Evolutionary conservation across 495 filamentous ascomycete species (phyloP), one percentile per base, ranked within the genome.

Genomic region (Podospora comata): DNA sequence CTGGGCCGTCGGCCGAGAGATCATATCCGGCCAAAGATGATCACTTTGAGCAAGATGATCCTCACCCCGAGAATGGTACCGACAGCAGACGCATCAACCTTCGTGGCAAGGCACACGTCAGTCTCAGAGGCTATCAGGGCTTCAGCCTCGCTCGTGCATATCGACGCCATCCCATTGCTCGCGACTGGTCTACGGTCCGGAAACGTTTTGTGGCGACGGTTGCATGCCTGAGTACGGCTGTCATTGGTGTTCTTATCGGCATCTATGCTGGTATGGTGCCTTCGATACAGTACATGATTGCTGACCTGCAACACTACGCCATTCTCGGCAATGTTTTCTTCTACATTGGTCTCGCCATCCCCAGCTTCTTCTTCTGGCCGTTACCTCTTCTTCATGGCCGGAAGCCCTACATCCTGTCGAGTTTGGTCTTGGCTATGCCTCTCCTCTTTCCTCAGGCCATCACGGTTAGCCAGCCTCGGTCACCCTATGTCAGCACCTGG

Each of bases 211-310:
- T 85, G 67, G 90, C 91, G 6, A 76, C 80, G 0, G 84, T 92
- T 72, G 84, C 88, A n/a, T 93, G 91, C 73, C 79, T 87, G 60
- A 91, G 88, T 67, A 91, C 90, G 6, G 85, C 85, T 16, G 76
- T 90, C 58, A 78, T 92, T 67, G 91, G 91, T 3, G 78, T 90
- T 18, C 81, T 92, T 20, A 79, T 91, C 67, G 91, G 91, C 19
- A 88, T 91, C 28, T 93, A 93, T 72, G 88, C 88, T 65, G 91
- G 91, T 6, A 85, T 91, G 72, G 88, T 90, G 5, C 88, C 89
- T n/a, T 83, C 86, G 9, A 91, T 93, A 57, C 89, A 91, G 75
- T 91, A 92, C 72, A 85, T 84, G 68, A 84, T 93, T 64, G 86
- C 85, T 53, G 88, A 91, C 70, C 82, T 86, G 68, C 68, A 85